Evolutionary conservation across 495 filamentous ascomycete genomes (phyloP), one percentile per base, ranked within the genome.

Genomic region (Niebla homalea): DNA sequence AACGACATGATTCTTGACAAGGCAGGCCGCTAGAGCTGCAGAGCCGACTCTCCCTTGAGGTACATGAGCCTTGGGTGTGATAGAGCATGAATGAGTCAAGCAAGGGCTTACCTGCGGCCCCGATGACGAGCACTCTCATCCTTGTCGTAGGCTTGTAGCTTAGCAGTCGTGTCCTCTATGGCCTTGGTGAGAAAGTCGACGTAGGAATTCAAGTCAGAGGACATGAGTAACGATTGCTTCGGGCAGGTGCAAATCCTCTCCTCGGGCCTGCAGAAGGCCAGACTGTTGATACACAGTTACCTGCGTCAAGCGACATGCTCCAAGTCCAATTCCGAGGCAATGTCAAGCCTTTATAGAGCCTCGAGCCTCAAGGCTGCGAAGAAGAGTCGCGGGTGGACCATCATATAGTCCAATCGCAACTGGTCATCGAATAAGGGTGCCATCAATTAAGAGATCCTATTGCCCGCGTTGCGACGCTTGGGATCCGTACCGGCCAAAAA

Each of bases 91-190:
- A 43, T 5, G n/a, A 16, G 29, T 12, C 29, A 32, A 11, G 10
- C 29, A 11, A 12, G 16, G 14, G n/a, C 29, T 21, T 43, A 56
- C 54, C 54, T 45, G 54, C 49, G 16, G 54, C 54, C 18, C 54
- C 54, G 4, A 56, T 49, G 20, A 56, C 46, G 19, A 56, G 45
- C 10, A 52, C 50, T 40, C 45, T 56, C 54, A 56, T 56, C 23
- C 16, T 35, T n/a, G 25, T 18, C 20, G n/a, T 3, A 35, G 23
- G 45, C 29, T 32, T 32, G 25, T 5, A 45, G 23, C n/a, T 35
- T 26, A 12, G 45, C 32, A 18, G 45, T 36, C 18, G 45, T 48
- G 25, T 48, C 45, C 11, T 48, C n/a, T 4, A 48, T 26, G 19
- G 20, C 45, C 29, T 48, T 8, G 25, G 32, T 36, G 45, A 48